A percentile compares a stretch with the other conserved stretches of the same genome.
Evolutionary conservation across 2,329 filamentous ascomycete genomes (phyloP).

Genomic region (Hirsutella thompsonii): DNA sequence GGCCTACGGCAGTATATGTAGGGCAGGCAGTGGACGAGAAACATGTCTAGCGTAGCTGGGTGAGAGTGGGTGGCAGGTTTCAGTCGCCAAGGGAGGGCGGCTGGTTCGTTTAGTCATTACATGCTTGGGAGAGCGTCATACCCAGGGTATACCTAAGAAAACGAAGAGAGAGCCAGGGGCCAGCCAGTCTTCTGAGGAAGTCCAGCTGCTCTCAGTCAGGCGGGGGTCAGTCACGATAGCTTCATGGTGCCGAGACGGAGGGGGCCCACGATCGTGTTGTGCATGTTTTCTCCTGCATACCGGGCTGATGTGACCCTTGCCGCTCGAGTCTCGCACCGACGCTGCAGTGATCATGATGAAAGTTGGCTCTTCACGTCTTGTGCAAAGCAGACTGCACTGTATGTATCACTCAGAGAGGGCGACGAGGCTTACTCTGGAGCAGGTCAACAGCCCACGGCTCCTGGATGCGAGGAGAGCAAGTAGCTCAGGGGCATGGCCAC

Average conservation of each 20-base stretch:
- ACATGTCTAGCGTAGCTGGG: constrained; percentile 2
- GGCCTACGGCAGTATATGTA: constrained; percentile 9
- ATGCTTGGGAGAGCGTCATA: constrained; percentile 5
- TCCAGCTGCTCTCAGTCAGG: constrained; percentile 3
- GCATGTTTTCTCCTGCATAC: constrained; percentile 8
- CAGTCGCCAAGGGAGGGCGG: constrained; percentile 14
- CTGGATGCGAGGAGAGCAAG: too few species aligned
- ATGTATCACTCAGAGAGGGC: background rate
- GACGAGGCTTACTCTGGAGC: too few species aligned
- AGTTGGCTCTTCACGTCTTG: too few species aligned
- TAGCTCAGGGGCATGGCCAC: too few species aligned
- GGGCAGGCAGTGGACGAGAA: constrained; percentile 2
- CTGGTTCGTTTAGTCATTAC: constrained; percentile 9
- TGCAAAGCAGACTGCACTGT: too few species aligned
- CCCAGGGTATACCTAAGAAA: constrained; percentile 1
- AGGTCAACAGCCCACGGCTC: too few species aligned
- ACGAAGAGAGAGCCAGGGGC: background rate
- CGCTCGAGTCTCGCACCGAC: too few species aligned
- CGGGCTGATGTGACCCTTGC: constrained; percentile 3
- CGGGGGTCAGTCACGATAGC: constrained; percentile 8
- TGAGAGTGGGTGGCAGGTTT: constrained; percentile 10
- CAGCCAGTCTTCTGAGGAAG: background rate
- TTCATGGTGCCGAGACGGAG: constrained; percentile 3
- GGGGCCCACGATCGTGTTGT: constrained; percentile 2
- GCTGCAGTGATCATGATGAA: too few species aligned